These are phyloP conservation scores for Pyrenochaeta sp. DNA, from an alignment of 2,329 filamentous ascomycete species.

Conservation along the genomic window DNA sequence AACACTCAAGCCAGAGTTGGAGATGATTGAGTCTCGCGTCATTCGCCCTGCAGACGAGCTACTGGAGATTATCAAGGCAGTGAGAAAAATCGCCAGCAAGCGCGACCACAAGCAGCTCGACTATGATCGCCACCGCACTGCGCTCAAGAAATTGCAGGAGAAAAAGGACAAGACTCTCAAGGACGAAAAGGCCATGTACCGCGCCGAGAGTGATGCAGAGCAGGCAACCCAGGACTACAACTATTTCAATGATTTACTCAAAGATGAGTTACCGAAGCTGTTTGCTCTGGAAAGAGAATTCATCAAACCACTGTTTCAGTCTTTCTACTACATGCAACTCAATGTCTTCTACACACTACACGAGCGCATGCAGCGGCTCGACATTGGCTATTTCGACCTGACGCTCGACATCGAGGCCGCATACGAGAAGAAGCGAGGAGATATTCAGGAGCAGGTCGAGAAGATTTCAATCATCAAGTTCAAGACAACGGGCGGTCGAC, in stretches of 20 bases:
- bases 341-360: conserved; percentile 99
- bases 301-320: conserved; percentile 96
- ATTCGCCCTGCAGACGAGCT: conserved; percentile 94
- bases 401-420: conserved; percentile 90
- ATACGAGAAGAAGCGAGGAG: conserved; percentile 86
- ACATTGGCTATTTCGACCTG: conserved; percentile 97
- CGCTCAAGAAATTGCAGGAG: conserved; percentile 92
- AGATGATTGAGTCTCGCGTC: conserved; percentile 94
- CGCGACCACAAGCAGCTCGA: conserved; percentile 98
- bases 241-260: conserved; percentile 96
- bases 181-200: conserved; percentile 97
- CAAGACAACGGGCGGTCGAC: conserved; percentile 80
- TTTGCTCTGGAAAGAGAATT: conserved; percentile 92
- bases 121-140: conserved; percentile 84
- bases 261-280: conserved; percentile 92
- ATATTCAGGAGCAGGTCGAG: conserved; percentile 86
- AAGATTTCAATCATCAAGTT: conserved; percentile 86
- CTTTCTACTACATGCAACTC: conserved; percentile 99
- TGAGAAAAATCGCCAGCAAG: conserved; percentile 87
- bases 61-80: conserved; percentile 92
- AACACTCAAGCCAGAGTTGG: conserved; percentile 87
- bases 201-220: conserved; percentile 91
- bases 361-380: conserved; percentile 95
- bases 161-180: conserved; percentile 97
- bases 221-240: conserved; percentile 94